Evolutionary conservation across 345 rosid species (phyloP), one percentile per base, ranked within the genome.

Genomic region (Geranium rotundifolium): DNA sequence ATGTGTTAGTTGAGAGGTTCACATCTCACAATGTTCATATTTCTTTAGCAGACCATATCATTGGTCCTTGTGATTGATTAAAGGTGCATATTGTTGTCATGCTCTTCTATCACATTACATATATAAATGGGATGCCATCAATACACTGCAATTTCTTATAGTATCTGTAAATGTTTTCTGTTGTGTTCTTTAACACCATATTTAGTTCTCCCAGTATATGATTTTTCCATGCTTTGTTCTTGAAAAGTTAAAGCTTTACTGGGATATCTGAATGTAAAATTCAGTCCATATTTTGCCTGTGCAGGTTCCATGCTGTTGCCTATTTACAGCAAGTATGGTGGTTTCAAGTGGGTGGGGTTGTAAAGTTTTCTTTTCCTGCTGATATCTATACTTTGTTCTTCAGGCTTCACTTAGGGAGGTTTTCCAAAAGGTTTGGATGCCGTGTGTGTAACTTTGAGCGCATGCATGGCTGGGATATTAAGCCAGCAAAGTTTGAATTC

Each of bases 271-370:
- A 46, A n/a, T 55, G 17, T 55, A 17, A 55, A 55, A 17, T 55
- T 17, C 27, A 4, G 18, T 55, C 27, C 60, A 63, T 17, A 49
- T 34, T 20, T 54, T 59, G 50, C 20, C 29, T 59, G 64, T 70
- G 65, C 84, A 91, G 97, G 77, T 86, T 91, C 74, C 85, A 79
- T 30, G 78, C 71, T 61, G 84, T 92, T 75, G 95, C 98, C 34
- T 87, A 85, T 77, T 76, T 88, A 71, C 96, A 83, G 74, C 96
- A 88, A 80, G 83, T 88, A 69, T 88, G 97, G 96, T 91, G 96
- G 97, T 91, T 91, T 70, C 93, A 89, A 80, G 95, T 84, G 13
- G 95, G 87, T 62, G 98, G 96, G 68, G 70, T 69, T 39, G 86
- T 89, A 49, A 92, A 75, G 73, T 89, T 87, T 74, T 89, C 89